These are phyloP conservation scores for Beta corolliflora DNA, from an alignment of 179 eudicot species.

Conservation along the genomic window DNA sequence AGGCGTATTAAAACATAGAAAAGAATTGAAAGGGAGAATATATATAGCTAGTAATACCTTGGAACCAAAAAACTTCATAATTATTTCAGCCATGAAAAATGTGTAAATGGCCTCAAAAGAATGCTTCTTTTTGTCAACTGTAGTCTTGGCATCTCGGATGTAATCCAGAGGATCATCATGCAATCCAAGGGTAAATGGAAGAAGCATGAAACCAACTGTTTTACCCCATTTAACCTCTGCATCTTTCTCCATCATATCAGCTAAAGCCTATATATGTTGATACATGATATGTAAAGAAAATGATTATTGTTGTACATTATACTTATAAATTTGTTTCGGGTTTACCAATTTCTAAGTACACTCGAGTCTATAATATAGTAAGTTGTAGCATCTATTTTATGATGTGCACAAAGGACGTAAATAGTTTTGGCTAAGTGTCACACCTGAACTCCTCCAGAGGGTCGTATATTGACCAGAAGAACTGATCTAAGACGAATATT, in stretches of 20 bases:
- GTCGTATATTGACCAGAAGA: slow-evolving; percentile 45
- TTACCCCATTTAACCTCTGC: slow-evolving; percentile 52
- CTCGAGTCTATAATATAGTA: no score
- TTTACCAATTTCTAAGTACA: no score
- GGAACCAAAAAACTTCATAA: slow-evolving; percentile 41
- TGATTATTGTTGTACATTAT: no score
- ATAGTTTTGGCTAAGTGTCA: background rate
- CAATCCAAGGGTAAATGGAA: slow-evolving; percentile 45
- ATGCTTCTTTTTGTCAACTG: slow-evolving; percentile 52
- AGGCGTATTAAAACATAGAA: no score
- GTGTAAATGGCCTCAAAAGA: slow-evolving; percentile 56
- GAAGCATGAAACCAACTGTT: slow-evolving; percentile 49
- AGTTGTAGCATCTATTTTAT: no score
- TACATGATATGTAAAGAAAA: background rate
- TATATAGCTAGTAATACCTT: slow-evolving; percentile 35
- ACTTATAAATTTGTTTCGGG: no score
- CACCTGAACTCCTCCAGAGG: slow-evolving; percentile 52
- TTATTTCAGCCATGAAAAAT: slow-evolving; percentile 27
- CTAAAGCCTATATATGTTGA: slow-evolving; percentile 40
- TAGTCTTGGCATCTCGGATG: slow-evolving; percentile 51
- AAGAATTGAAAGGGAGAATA: no score
- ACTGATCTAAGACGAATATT: slow-evolving; percentile 44
- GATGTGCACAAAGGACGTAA: no score
- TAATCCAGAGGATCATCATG: slow-evolving; percentile 51
- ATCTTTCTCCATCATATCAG: slow-evolving; percentile 56